Conservation (phyloP, 2,329 filamentous ascomycete species). For the Cladophialophora carrionii region DNA sequence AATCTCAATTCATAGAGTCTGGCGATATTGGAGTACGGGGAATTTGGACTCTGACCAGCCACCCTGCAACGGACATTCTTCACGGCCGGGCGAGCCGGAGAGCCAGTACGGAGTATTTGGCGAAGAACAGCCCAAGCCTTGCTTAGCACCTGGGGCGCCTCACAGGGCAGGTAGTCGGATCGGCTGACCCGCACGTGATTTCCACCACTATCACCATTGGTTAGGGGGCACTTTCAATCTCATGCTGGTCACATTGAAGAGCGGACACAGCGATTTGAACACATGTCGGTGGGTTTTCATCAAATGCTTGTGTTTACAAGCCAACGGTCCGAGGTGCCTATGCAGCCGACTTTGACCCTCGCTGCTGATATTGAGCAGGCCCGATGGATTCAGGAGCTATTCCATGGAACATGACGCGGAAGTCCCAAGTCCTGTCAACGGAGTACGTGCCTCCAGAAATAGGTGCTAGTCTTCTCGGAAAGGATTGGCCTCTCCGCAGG, state of each 20-base stretch:
- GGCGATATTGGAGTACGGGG: not conserved
- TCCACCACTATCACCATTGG: not conserved
- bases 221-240: not conserved
- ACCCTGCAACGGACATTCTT: not conserved
- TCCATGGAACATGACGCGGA: not conserved
- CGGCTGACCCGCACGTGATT: not conserved
- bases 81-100: not conserved
- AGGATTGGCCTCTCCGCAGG: no score
- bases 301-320: not conserved
- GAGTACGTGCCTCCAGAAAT: not conserved
- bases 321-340: not conserved
- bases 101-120: not conserved
- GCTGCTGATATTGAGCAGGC: not conserved
- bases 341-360: not conserved
- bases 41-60: not conserved
- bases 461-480: not conserved
- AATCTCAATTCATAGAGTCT: not conserved
- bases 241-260: not conserved
- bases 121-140: not conserved
- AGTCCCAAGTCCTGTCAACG: not conserved
- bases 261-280: not conserved
- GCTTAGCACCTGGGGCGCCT: no score
- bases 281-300: not conserved
- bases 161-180: not conserved
- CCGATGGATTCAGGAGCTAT: not conserved